Percentiles rank a stretch among this genome's conserved stretches.
Conservation (phyloP, 768 basidiomycete species). For the Hygrophoropsis aurantiaca region DNA sequence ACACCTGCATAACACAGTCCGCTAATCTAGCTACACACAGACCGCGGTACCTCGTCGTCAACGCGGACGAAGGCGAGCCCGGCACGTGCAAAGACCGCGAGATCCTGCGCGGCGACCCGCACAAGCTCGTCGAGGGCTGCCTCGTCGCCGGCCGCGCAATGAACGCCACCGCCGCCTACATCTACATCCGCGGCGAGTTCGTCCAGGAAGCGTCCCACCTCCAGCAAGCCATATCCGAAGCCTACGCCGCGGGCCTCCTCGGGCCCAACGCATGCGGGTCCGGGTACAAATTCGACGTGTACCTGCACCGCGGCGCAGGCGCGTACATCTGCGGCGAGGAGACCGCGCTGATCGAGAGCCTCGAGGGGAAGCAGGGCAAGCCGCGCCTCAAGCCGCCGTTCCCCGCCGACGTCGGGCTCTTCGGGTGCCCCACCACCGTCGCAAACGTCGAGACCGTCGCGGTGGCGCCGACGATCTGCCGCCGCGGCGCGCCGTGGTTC, state of each 20-base stretch:
- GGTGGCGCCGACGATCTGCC: constrained; percentile 94
- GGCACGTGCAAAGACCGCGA: constrained; percentile 99
- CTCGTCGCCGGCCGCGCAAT: constrained; percentile 94
- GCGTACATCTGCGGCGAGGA: constrained; percentile 99
- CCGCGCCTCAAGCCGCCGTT: constrained; percentile 97
- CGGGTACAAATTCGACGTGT: constrained; percentile 95
- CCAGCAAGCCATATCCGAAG: constrained; percentile 93
- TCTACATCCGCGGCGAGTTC: constrained; percentile 99
- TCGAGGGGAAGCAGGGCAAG: constrained; percentile 99
- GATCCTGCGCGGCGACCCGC: constrained; percentile 95
- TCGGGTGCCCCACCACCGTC: constrained; percentile 96
- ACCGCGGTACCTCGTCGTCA: constrained; percentile 95
- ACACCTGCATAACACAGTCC: not conserved
- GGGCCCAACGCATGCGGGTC: constrained; percentile 91
- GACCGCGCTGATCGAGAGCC: constrained; percentile 93
- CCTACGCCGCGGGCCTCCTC: constrained; percentile 84
- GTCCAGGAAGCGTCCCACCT: constrained; percentile 92
- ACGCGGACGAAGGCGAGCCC: constrained; percentile 98
- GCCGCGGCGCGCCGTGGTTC: constrained; percentile 89
- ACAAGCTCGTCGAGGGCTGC: constrained; percentile 97
- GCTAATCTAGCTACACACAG: constrained; percentile 36
- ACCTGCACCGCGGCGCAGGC: constrained; percentile 96
- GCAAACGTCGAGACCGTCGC: constrained; percentile 99
- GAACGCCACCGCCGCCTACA: constrained; percentile 99
- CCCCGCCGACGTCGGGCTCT: constrained; percentile 97